A percentile compares a stretch with the other conserved stretches of the same genome.
phyloP scores from a whole-genome alignment of 768 basidiomycete genomes.

The Suillus tomentosus region DNA sequence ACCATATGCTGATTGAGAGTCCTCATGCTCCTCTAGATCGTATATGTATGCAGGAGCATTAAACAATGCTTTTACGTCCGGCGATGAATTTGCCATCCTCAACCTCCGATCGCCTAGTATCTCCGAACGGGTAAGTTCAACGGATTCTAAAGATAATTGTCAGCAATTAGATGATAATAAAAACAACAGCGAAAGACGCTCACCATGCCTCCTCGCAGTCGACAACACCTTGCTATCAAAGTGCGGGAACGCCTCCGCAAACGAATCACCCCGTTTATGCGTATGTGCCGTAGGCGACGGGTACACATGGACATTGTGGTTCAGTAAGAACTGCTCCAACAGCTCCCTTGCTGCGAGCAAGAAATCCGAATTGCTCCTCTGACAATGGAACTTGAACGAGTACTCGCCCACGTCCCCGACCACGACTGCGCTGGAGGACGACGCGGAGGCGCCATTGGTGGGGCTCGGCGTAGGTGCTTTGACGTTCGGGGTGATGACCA shows the following conservation, averaged over 20 bases:
- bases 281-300: slow-evolving; percentile 76
- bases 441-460: slow-evolving; percentile 48
- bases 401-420: slow-evolving; percentile 54
- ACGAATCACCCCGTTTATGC: slow-evolving; percentile 88
- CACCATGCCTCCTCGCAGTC: slow-evolving; percentile 68
- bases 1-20: slow-evolving; percentile 59
- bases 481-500: slow-evolving; percentile 83
- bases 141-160: slow-evolving; percentile 56
- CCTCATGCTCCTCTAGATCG: slow-evolving; percentile 73
- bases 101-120: slow-evolving; percentile 74
- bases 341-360: slow-evolving; percentile 87
- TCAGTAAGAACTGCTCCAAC: slow-evolving; percentile 87
- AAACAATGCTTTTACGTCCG: slow-evolving; percentile 94
- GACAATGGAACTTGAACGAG: slow-evolving; percentile 95
- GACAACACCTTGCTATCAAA: slow-evolving; percentile 94
- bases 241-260: slow-evolving; percentile 94
- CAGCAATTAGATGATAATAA: slow-evolving; percentile 19
- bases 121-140: slow-evolving; percentile 69
- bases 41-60: slow-evolving; percentile 84
- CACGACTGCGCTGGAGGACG: slow-evolving; percentile 26
- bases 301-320: slow-evolving; percentile 82
- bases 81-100: slow-evolving; percentile 85
- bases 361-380: slow-evolving; percentile 93
- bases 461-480: slow-evolving; percentile 45
- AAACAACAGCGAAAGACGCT: slow-evolving; percentile 40